Evolutionary conservation across 192 early-diverging fungal genomes (phyloP).

Genomic region (Diversispora epigaea): DNA sequence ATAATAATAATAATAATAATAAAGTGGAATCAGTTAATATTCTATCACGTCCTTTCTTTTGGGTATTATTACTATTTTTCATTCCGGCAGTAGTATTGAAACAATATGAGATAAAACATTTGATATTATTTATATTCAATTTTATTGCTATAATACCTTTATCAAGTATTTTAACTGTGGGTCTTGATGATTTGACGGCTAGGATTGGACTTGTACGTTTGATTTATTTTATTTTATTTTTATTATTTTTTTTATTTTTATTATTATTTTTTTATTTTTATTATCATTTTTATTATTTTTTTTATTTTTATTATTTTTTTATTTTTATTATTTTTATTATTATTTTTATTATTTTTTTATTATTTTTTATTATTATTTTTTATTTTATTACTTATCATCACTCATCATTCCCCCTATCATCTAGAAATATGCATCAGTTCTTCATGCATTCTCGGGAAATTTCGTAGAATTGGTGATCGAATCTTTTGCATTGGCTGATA

Average conservation of each 20-base stretch:
- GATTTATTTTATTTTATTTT: neutral
- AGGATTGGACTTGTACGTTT: neutral
- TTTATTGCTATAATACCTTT: constrained; percentile 21
- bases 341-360: neutral
- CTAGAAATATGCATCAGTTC: constrained; percentile 27
- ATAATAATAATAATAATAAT: too few species aligned
- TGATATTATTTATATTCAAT: neutral
- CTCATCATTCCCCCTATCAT: neutral
- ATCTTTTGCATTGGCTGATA: constrained; percentile 34
- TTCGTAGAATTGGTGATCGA: constrained; percentile 39
- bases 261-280: neutral
- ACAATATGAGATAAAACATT: neutral
- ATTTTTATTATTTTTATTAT: neutral
- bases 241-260: neutral
- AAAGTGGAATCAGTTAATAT: too few species aligned
- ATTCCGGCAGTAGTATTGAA: neutral
- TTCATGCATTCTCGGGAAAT: constrained; percentile 45
- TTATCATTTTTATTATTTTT: neutral
- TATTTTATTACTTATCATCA: neutral
- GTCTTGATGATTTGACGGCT: constrained; percentile 16
- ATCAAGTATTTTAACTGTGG: constrained; percentile 6
- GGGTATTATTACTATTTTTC: neutral
- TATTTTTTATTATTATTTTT: neutral
- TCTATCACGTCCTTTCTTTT: too few species aligned
- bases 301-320: too few species aligned